These are phyloP conservation scores for Penicillium aurantiogriseum DNA, from an alignment of 2,329 filamentous ascomycete genomes.

Conservation along the genomic window DNA sequence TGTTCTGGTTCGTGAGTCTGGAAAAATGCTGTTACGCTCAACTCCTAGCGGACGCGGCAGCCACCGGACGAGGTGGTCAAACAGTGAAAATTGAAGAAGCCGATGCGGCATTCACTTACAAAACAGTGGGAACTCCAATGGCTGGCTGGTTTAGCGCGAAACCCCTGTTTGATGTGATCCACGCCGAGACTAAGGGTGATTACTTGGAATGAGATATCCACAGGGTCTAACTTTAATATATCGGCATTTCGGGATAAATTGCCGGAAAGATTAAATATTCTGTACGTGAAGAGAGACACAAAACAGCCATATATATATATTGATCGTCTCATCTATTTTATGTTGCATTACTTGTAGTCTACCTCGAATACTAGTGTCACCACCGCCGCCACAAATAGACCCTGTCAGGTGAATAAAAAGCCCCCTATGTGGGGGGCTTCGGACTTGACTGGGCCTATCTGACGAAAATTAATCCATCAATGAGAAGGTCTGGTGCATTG, in stretches of 20 bases:
- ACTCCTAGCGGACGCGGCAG: constrained; percentile 54
- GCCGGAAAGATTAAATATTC: too few species aligned
- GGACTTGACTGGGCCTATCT: neutral
- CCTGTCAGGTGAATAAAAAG: neutral
- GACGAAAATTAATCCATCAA: constrained; percentile 11
- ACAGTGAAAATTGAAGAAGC: constrained; percentile 67
- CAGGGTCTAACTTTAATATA: neutral
- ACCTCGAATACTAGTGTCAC: neutral
- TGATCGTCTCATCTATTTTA: neutral
- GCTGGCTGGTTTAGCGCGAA: constrained; percentile 71
- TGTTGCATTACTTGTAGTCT: neutral
- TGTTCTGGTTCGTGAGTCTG: constrained; percentile 55
- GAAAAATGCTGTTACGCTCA: constrained; percentile 57
- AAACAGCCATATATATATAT: too few species aligned
- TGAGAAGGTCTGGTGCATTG: neutral
- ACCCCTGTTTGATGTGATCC: constrained; percentile 68
- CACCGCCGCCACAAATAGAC: neutral
- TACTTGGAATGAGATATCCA: constrained; percentile 48
- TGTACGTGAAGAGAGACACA: too few species aligned
- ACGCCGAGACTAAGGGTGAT: constrained; percentile 58
- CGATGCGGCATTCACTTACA: constrained; percentile 67
- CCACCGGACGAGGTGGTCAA: constrained; percentile 57
- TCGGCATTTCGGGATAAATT: neutral
- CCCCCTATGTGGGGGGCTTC: neutral
- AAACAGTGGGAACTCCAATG: constrained; percentile 59